Base-by-base conservation (phyloP, 352 stramenopile species). In the Pythium grandisporangium region DNA sequence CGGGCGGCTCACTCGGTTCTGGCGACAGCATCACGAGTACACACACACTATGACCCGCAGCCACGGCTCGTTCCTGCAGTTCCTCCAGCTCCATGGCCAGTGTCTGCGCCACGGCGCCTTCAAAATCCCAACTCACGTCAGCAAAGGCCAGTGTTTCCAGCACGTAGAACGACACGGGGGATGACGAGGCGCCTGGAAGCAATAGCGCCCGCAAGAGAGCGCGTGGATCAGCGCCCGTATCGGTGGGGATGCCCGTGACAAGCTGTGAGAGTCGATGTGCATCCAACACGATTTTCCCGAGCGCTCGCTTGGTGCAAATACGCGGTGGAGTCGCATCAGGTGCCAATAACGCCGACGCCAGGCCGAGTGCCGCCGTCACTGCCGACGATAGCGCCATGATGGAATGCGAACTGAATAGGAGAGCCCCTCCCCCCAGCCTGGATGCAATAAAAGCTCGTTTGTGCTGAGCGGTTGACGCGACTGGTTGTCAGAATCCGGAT, bases 1-100 rank as follows among this genome's bases (percentile, higher is more conserved):
- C n/a, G n/a, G n/a, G n/a, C n/a, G n/a, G n/a, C n/a, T n/a, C n/a
- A n/a, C n/a, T n/a, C n/a, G n/a, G n/a, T n/a, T n/a, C n/a, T n/a
- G n/a, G n/a, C n/a, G n/a, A n/a, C 8, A 16, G 8, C 10, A 46
- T 47, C 7, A 85, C 50, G 2, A 85, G 35, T 2, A 70, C 44
- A 30, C 71, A 84, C 10, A 62, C 53, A n/a, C 59, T 57, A 8
- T 26, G 23, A 2, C 44, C 23, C 13, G 29, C 45, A 5, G 46
- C 49, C 6, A 16, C 25, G 5, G 57, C 55, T 27, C 73, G 70
- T 3, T 54, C 47, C n/a, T 77, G 30, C 12, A 86, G 41, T 13
- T 82, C 70, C n/a, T 67, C 25, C 1, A 86, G 36, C 34, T 84
- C 70, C 55, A 84, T 83, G 30, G 75, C 60, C 17, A 86, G 55